These are phyloP conservation scores for Sugiyamaella neomexicana DNA, from an alignment of 1,139 yeast species.

Conservation along the genomic window DNA sequence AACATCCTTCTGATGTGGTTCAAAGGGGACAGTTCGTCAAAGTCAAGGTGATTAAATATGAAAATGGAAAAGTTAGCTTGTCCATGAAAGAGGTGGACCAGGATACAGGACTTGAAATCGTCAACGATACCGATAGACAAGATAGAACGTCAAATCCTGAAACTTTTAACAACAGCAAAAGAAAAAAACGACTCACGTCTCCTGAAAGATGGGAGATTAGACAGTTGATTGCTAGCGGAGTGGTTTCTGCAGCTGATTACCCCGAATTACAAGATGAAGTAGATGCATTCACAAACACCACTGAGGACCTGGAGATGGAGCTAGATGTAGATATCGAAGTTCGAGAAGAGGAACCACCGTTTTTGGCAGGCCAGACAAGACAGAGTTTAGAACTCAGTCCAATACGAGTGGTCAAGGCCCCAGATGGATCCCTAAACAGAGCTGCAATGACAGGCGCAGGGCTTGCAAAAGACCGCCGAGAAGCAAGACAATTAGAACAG, in stretches of 20 bases:
- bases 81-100: slow-evolving; percentile 81
- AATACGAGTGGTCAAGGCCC: slow-evolving; percentile 60
- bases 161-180: not conserved
- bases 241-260: slow-evolving; percentile 63
- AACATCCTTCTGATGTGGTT: slow-evolving; percentile 61
- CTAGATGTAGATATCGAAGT: slow-evolving; percentile 73
- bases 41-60: slow-evolving; percentile 57
- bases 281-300: slow-evolving; percentile 13
- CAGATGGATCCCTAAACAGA: slow-evolving; percentile 75
- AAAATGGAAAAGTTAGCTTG: slow-evolving; percentile 53
- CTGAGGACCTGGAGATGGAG: slow-evolving; percentile 47
- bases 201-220: slow-evolving; percentile 91
- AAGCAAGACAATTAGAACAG: slow-evolving; percentile 51
- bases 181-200: slow-evolving; percentile 60
- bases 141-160: slow-evolving; percentile 16
- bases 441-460: slow-evolving; percentile 78
- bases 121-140: not conserved
- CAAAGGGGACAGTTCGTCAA: slow-evolving; percentile 60
- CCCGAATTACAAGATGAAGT: slow-evolving; percentile 53
- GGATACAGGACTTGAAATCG: slow-evolving; percentile 49
- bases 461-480: slow-evolving; percentile 64
- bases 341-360: slow-evolving; percentile 66
- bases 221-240: slow-evolving; percentile 81
- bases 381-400: slow-evolving; percentile 51
- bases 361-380: slow-evolving; percentile 59